Percentiles rank a stretch among this genome's conserved stretches.
Evolutionary conservation across 2,329 filamentous ascomycete genomes (phyloP).

Genomic region (Fusarium algeriense): DNA sequence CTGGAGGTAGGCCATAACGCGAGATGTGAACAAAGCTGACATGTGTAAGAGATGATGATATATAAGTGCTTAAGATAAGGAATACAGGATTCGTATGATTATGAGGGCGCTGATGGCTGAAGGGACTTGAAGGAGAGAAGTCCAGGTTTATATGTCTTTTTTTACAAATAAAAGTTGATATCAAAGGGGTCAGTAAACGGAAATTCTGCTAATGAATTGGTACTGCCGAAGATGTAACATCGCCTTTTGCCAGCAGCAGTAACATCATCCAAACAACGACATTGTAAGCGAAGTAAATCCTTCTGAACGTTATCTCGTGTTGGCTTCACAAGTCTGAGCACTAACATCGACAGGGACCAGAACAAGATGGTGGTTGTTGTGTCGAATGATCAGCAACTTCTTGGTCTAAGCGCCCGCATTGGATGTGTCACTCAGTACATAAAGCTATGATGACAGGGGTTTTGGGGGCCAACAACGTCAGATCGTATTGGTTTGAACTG

Average conservation of each 20-base stretch:
- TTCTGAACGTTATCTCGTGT: not conserved
- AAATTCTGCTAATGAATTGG: rapidly evolving
- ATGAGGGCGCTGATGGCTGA: rapidly evolving
- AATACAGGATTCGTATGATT: not conserved
- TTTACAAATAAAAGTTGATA: rapidly evolving
- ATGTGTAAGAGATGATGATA: not conserved
- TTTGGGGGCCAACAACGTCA: not conserved
- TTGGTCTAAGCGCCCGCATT: not conserved
- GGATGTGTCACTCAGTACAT: not conserved
- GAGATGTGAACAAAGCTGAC: not conserved
- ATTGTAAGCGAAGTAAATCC: not conserved
- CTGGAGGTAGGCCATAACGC: not conserved
- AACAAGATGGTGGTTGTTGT: not conserved
- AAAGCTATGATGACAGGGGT: not conserved
- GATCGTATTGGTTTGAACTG: not conserved
- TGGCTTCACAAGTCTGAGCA: not conserved
- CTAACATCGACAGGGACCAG: not conserved
- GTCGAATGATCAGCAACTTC: not conserved
- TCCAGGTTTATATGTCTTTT: not conserved
- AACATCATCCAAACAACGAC: rapidly evolving
- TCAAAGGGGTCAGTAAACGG: rapidly evolving
- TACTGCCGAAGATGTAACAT: not conserved
- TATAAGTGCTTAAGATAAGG: not conserved
- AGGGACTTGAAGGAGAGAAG: rapidly evolving
- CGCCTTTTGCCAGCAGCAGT: rapidly evolving